Conservation (phyloP, 2,329 filamentous ascomycete genomes). For the Calonectria pteridis region DNA sequence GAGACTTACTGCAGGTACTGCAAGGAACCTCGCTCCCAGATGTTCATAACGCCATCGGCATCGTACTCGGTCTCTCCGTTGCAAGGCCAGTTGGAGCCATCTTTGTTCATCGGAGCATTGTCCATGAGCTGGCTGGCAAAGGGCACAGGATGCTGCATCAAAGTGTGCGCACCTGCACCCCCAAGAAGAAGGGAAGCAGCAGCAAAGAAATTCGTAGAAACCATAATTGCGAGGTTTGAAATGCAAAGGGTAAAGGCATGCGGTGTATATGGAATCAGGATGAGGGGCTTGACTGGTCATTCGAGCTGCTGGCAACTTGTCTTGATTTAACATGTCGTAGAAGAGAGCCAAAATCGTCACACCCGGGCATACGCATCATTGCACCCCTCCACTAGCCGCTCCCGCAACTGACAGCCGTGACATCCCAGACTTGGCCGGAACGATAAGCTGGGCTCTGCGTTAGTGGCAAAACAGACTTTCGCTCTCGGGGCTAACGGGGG, state of each 20-base stretch:
- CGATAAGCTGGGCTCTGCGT: background rate
- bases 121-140: constrained; percentile 2
- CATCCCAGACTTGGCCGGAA: background rate
- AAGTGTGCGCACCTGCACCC: background rate
- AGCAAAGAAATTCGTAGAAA: background rate
- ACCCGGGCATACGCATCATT: background rate
- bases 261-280: background rate
- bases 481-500: background rate
- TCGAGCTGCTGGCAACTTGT: background rate
- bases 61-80: constrained; percentile 6
- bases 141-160: constrained; percentile 15
- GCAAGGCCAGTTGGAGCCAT: constrained; percentile 17
- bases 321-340: background rate
- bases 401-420: background rate
- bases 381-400: background rate
- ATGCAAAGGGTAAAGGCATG: background rate
- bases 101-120: constrained; percentile 11
- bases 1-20: constrained; percentile 12
- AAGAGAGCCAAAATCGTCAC: too few species aligned
- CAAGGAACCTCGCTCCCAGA: background rate
- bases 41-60: constrained; percentile 5
- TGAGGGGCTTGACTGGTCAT: background rate
- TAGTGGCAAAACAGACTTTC: background rate
- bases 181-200: background rate
- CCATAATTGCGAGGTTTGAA: background rate